Conservation (phyloP, 805 yeast genomes). For the Kazachstania martiniae region DNA sequence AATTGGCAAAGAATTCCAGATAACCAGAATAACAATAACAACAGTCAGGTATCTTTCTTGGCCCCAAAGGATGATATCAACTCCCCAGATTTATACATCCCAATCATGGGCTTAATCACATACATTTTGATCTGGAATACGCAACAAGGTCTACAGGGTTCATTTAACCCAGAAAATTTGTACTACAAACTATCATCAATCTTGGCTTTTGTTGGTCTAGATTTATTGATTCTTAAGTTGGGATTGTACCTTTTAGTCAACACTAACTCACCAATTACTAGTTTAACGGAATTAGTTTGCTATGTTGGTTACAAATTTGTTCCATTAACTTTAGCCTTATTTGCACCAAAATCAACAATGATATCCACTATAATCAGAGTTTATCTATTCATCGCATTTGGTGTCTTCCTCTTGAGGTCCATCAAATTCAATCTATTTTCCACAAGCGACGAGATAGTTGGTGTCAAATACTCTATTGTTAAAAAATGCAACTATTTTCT, state of each 20-base stretch:
- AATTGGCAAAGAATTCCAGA: slow-evolving; percentile 62
- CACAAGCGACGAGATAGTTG: slow-evolving; percentile 38
- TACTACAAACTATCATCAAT: slow-evolving; percentile 84
- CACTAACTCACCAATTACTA: slow-evolving; percentile 26
- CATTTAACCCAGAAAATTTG: slow-evolving; percentile 85
- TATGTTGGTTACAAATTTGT: slow-evolving; percentile 94
- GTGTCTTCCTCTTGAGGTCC: slow-evolving; percentile 53
- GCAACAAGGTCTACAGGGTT: slow-evolving; percentile 75
- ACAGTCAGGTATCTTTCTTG: slow-evolving; percentile 21
- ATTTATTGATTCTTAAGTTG: slow-evolving; percentile 61
- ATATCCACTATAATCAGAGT: slow-evolving; percentile 36
- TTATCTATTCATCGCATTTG: slow-evolving; percentile 46
- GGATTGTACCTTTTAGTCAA: slow-evolving; percentile 64
- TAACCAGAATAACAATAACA: slow-evolving; percentile 5
- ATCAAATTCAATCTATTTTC: slow-evolving; percentile 34
- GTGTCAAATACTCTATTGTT: slow-evolving; percentile 47
- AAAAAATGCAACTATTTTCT: slow-evolving; percentile 79
- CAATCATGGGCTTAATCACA: slow-evolving; percentile 84
- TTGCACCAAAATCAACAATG: slow-evolving; percentile 36
- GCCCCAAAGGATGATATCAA: slow-evolving; percentile 81
- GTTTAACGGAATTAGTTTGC: slow-evolving; percentile 73
- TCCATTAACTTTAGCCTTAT: slow-evolving; percentile 50
- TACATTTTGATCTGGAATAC: slow-evolving; percentile 77
- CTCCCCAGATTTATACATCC: slow-evolving; percentile 94
- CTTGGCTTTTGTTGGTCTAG: slow-evolving; percentile 69